Evolutionary conservation across 164 flowering plant genomes (phyloP), one percentile per base, ranked within the genome.

Genomic region (Tetracentron sinense): DNA sequence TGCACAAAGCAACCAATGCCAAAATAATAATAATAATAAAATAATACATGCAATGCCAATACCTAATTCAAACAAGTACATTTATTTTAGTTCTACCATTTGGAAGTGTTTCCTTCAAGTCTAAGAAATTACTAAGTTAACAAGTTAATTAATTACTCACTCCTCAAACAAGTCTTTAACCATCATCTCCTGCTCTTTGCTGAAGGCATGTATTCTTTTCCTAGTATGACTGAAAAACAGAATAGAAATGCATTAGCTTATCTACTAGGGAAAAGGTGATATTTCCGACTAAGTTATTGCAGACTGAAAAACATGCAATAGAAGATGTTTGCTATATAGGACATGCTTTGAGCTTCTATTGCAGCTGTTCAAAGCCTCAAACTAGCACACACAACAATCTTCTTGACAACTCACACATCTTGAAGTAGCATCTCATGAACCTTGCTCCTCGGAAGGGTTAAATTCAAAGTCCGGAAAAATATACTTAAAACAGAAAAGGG

Each of bases 121-220:
- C 25, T 33, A 49, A 47, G 22, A 22, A 33, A 19, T 17, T 33
- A 27, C 46, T 27, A 56, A 68, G 49, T 25, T 56, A 54, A 29
- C 47, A 57, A 21, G 46, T 4, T 33, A 50, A 46, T 35, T 20
- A 30, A 27, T 61, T 31, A 82, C 96, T 83, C 71, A 91, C 97
- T 89, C 81, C 69, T 91, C 92, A 82, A 80, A 90, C 60, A 90
- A 74, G 58, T 69, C 71, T 80, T 66, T 86, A 25, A 89, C 75
- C 72, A 56, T 79, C 64, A 59, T 55, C 74, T 91, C 96, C 66
- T 88, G 89, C 53, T 85, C 88, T 65, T 82, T 70, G 72, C 77
- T 85, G 47, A 88, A 83, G 64, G 88, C 90, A 58, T 62, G 69
- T 30, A 82, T 79, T 74, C 95, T 81, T 77, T 86, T 94, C 71